phyloP scores from a whole-genome alignment of 139 green algal species.

The Tetradesmus obliquus region DNA sequence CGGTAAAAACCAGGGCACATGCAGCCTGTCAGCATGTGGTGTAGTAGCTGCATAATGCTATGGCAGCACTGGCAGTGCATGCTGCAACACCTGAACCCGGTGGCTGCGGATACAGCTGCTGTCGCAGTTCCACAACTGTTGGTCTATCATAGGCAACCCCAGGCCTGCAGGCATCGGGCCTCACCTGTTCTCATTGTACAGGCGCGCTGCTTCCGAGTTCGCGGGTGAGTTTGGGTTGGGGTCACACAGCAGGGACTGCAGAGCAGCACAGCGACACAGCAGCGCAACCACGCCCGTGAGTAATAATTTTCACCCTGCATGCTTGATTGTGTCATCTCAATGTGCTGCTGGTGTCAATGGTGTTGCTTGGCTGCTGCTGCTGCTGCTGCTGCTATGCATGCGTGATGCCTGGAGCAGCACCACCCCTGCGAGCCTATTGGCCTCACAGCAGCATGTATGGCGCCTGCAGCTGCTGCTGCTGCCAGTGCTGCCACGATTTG shows the following conservation, averaged over 20 bases:
- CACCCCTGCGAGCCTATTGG: too few species aligned
- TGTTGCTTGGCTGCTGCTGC: not conserved
- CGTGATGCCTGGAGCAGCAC: not conserved
- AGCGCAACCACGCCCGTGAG: not conserved
- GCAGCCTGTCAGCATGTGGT: not conserved
- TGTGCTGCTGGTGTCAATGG: not conserved
- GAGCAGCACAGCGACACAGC: not conserved
- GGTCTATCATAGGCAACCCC: not conserved
- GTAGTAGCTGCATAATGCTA: not conserved
- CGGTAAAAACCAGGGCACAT: not conserved
- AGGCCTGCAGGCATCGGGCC: too few species aligned
- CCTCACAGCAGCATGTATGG: not conserved
- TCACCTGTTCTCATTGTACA: conserved; percentile 92
- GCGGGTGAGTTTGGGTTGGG: conserved; percentile 98
- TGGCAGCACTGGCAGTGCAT: not conserved
- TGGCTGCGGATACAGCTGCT: not conserved
- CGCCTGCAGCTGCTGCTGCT: not conserved
- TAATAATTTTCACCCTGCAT: not conserved
- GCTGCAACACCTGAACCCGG: not conserved
- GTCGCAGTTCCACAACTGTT: not conserved
- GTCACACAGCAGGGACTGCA: conserved; percentile 95
- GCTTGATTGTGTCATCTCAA: not conserved
- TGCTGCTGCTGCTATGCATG: not conserved
- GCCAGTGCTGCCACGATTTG: not conserved
- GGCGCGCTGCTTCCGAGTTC: conserved; percentile 94